Conservation (phyloP, 169 alveolate genomes). For the Plasmodium vinckei region DNA sequence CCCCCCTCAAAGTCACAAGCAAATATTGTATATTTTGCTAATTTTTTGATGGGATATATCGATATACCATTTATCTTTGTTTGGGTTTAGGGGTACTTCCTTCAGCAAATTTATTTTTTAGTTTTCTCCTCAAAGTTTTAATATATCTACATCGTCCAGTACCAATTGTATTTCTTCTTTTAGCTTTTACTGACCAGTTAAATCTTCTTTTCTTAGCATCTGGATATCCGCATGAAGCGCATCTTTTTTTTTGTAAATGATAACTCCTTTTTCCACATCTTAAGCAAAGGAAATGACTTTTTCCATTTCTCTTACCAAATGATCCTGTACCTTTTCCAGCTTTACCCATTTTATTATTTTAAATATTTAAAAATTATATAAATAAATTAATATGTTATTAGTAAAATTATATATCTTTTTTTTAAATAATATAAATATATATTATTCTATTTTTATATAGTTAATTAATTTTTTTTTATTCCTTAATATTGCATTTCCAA, state of each 20-base stretch:
- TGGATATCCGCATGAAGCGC: constrained; percentile 98
- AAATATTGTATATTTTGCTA: no score
- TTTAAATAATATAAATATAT: not conserved
- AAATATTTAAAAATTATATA: not conserved
- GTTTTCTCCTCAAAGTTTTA: constrained; percentile 95
- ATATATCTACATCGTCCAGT: constrained; percentile 97
- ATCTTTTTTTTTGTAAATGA: constrained; percentile 95
- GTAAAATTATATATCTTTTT: not conserved
- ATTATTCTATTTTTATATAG: not conserved
- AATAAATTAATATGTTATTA: not conserved
- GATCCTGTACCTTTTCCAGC: constrained; percentile 98
- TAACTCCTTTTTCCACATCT: constrained; percentile 96
- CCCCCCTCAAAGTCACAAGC: no score
- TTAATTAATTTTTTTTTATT: no score
- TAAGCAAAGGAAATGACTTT: constrained; percentile 97
- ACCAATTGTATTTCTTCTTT: constrained; percentile 96
- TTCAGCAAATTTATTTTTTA: constrained; percentile 96
- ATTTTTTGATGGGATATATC: no score
- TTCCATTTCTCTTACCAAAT: constrained; percentile 96
- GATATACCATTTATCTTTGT: constrained; percentile 34
- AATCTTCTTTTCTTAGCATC: constrained; percentile 95
- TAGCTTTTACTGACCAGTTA: constrained; percentile 97
- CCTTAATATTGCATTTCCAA: no score
- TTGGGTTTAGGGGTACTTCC: constrained; percentile 92
- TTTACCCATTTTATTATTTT: constrained; percentile 88